These are phyloP conservation scores for Digitaria exilis DNA, from an alignment of 202 grass and related monocot species.

Conservation along the genomic window DNA sequence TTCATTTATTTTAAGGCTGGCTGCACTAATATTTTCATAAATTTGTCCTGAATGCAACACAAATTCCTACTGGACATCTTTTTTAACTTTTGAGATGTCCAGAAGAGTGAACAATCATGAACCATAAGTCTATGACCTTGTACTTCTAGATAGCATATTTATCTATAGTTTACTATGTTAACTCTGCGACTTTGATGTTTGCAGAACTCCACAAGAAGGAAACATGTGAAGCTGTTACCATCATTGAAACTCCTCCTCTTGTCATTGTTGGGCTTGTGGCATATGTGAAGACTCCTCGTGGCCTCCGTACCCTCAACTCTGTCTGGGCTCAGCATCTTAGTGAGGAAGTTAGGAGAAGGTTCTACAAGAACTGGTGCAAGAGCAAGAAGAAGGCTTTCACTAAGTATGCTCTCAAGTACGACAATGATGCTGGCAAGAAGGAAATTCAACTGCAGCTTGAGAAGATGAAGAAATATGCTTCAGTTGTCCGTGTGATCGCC, in stretches of 20 bases:
- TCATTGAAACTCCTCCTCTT: constrained; percentile 82
- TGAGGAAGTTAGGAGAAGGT: constrained; percentile 80
- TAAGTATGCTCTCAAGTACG: constrained; percentile 87
- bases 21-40: too few species aligned
- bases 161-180: not conserved
- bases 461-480: constrained; percentile 97
- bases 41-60: not conserved
- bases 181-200: constrained; percentile 28
- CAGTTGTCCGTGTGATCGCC: constrained; percentile 73
- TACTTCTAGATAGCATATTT: not conserved
- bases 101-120: not conserved
- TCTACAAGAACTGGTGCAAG: constrained; percentile 97
- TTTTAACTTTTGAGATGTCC: not conserved
- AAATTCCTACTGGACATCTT: not conserved
- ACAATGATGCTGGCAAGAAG: constrained; percentile 78
- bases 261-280: constrained; percentile 87
- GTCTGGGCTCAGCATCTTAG: constrained; percentile 96
- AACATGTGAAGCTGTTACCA: constrained; percentile 89
- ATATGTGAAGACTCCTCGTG: constrained; percentile 88
- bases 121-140: not conserved
- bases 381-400: constrained; percentile 95
- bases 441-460: constrained; percentile 80
- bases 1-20: not conserved
- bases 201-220: constrained; percentile 96
- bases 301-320: constrained; percentile 76